Conservation (phyloP, 371 early-diverging fungal genomes). For the Mortierella sp. region DNA sequence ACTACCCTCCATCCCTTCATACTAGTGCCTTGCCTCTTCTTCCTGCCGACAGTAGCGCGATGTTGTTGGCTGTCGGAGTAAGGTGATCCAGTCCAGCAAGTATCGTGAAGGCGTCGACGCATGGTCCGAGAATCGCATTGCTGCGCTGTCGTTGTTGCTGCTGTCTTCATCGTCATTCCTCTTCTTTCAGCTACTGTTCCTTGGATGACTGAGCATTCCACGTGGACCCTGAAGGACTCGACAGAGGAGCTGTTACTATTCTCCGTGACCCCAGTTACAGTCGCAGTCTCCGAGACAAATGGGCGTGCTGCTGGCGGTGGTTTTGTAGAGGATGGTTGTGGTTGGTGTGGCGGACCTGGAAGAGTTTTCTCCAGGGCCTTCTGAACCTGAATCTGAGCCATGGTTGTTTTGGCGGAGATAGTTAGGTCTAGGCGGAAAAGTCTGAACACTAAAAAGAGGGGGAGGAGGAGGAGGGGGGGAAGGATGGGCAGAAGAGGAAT, state of each 20-base stretch:
- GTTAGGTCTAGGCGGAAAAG: background rate
- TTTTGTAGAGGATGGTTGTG: background rate
- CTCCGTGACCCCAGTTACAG: background rate
- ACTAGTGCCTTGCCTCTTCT: background rate
- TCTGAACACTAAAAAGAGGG: background rate
- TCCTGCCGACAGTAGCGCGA: background rate
- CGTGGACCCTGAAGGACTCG: background rate
- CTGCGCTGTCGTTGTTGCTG: background rate
- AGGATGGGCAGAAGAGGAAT: background rate
- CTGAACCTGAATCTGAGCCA: background rate
- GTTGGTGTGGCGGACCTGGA: conserved; percentile 1
- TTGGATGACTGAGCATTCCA: background rate
- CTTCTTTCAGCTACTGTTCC: background rate
- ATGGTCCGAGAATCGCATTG: background rate
- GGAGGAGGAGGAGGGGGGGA: background rate
- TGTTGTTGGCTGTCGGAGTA: background rate
- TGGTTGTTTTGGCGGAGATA: background rate
- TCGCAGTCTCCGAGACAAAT: background rate
- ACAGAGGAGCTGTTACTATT: background rate
- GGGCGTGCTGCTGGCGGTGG: too few relatives aligned
- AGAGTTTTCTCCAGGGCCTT: background rate
- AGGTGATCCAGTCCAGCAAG: background rate
- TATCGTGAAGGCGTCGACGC: background rate
- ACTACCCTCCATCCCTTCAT: background rate
- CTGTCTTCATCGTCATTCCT: background rate